Conservation (phyloP, 2,329 filamentous ascomycete species). For the Fusarium begoniae region DNA sequence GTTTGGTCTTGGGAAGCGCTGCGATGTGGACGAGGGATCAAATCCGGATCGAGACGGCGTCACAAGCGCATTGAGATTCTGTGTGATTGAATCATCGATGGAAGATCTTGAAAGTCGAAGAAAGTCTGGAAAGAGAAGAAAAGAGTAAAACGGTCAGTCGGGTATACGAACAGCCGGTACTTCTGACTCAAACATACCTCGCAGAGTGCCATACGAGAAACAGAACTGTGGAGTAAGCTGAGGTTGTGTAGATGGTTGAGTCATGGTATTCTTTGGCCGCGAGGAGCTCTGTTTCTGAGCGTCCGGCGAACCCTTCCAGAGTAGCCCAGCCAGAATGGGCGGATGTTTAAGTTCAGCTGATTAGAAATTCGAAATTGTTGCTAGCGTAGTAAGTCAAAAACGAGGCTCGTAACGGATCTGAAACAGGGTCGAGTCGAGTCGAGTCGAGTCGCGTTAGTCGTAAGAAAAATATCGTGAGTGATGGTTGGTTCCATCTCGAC, state of each 20-base stretch:
- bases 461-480: not conserved
- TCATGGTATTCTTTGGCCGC: constrained; percentile 54
- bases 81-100: constrained; percentile 89
- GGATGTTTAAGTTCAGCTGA: not conserved
- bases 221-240: constrained; percentile 78
- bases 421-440: constrained; percentile 11
- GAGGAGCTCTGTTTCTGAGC: constrained; percentile 45
- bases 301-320: constrained; percentile 59
- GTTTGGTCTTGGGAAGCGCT: not conserved
- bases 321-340: constrained; percentile 58
- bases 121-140: constrained; percentile 72
- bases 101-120: constrained; percentile 83
- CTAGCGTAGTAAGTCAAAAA: constrained; percentile 17
- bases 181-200: constrained; percentile 61
- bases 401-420: constrained; percentile 9
- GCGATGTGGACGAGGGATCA: constrained; percentile 64
- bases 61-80: constrained; percentile 89
- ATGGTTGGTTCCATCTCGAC: constrained; percentile 1
- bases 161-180: not conserved
- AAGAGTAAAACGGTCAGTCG: not conserved
- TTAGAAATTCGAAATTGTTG: not conserved
- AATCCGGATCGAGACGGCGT: constrained; percentile 79
- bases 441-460: constrained; percentile 5
- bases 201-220: constrained; percentile 74
- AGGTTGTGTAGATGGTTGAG: constrained; percentile 57